phyloP scores from a whole-genome alignment of 805 yeast genomes.

The Yarrowia bubula region DNA sequence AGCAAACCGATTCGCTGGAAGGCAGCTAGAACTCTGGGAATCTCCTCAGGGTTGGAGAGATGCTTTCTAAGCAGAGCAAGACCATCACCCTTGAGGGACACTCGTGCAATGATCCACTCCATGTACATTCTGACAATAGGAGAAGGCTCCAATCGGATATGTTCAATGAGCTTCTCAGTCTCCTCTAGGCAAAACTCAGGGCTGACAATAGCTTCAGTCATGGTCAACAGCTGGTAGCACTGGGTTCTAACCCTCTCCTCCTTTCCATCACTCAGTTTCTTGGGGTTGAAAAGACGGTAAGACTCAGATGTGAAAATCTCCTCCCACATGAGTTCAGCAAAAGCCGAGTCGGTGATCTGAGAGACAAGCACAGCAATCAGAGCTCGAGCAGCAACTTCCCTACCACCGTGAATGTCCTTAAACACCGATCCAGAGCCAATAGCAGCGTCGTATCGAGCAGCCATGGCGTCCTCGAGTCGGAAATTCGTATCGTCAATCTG shows the following conservation, averaged over 20 bases:
- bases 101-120: conserved; percentile 71
- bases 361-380: conserved; percentile 32
- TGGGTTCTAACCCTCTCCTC: conserved; percentile 69
- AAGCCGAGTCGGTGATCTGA: background rate
- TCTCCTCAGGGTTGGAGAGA: conserved; percentile 34
- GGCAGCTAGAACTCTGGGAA: conserved; percentile 58
- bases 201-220: conserved; percentile 34
- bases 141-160: conserved; percentile 63
- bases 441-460: conserved; percentile 45
- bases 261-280: conserved; percentile 59
- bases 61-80: background rate
- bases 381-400: conserved; percentile 56
- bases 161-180: conserved; percentile 32
- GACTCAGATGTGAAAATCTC: conserved; percentile 42
- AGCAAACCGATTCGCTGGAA: conserved; percentile 63
- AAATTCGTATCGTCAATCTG: conserved; percentile 60
- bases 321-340: conserved; percentile 31
- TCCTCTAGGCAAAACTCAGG: background rate
- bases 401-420: conserved; percentile 51
- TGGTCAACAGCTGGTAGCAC: conserved; percentile 51
- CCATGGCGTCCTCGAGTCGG: conserved; percentile 57
- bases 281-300: conserved; percentile 49
- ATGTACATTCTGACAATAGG: conserved; percentile 72
- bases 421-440: background rate
- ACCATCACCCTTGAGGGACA: conserved; percentile 36